Base-by-base conservation (phyloP, 148 eudicot species). In the Tetragonia tetragonoides region DNA sequence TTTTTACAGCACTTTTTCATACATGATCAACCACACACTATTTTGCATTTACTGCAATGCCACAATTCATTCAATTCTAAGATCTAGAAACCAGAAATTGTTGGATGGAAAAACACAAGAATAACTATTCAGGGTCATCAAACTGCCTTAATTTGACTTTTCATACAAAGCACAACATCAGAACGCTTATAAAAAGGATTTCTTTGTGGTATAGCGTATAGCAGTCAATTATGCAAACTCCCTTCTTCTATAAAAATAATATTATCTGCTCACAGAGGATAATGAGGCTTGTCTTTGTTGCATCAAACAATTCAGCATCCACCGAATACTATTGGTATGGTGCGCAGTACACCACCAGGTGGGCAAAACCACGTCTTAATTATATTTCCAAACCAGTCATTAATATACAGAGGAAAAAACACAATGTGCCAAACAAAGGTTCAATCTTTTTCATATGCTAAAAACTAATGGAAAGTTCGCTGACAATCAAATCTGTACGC, bases 221-320 rank as follows among this genome's bases (percentile, higher is more conserved):
- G 16, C 9, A 3, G 57, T 53, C 62, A 59, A 4, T 5, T 4
- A 59, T 59, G 23, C 6, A 18, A 59, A 18, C 0, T 59, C 2
- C 8, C 8, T 18, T 59, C 62, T 59, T 2, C 23, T 59, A 7
- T 7, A 20, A 17, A 17, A 59, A 17, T 18, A 0, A 53, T 28
- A 11, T 59, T 59, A 59, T 21, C 23, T 3, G 6, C 18, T 59
- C 5, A 17, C 18, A 59, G 1, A 59, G 62, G 17, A 17, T 4
- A 59, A 1, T 20, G 18, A 59, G 62, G 64, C 7, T 34, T 49
- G 5, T 49, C 40, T 28, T 72, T 34, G 46, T 6, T 72, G 24
- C 20, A 10, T 42, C 41, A 18, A 37, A 72, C 34, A 72, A 54
- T 51, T 47, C 72, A 69, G 59, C 61, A 49, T 72, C 63, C 41